A percentile compares a stretch with the other conserved stretches of the same genome.
Evolutionary conservation across 176 grass and related monocot species (phyloP).

Genomic region (Melocanna baccifera): DNA sequence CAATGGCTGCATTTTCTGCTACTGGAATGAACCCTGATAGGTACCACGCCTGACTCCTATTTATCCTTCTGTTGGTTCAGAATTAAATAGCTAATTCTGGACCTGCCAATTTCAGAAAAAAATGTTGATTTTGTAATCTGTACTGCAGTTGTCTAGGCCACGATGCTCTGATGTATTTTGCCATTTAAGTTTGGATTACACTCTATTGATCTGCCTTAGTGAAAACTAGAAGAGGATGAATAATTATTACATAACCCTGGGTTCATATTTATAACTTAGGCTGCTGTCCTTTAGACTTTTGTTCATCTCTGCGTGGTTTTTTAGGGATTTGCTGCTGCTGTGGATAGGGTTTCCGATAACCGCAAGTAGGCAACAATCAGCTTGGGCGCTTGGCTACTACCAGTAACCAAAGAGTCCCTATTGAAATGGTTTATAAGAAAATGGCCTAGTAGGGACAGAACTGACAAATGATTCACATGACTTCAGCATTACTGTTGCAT

Average conservation of each 20-base stretch:
- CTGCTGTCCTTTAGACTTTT: background rate
- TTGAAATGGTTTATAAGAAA: background rate
- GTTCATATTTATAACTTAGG: background rate
- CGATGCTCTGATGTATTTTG: background rate
- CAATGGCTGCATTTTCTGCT: constrained; percentile 86
- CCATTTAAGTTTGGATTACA: constrained; percentile 3
- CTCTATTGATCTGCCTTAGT: background rate
- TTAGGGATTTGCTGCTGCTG: background rate
- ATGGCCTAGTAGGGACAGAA: background rate
- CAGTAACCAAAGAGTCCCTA: background rate
- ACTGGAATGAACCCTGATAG: constrained; percentile 88
- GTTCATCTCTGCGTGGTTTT: background rate
- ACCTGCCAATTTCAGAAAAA: background rate
- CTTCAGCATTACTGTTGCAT: background rate
- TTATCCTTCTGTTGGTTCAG: constrained; percentile 15
- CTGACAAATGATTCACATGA: background rate
- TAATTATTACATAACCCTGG: background rate
- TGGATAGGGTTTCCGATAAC: background rate
- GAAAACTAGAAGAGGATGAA: constrained; percentile 10
- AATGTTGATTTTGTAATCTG: background rate
- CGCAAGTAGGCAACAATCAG: background rate
- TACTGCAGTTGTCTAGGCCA: background rate
- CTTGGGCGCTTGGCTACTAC: background rate
- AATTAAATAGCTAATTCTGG: background rate
- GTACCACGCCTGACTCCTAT: constrained; percentile 35